These are phyloP conservation scores for Talaromyces sp. DNA, from an alignment of 2,329 filamentous ascomycete genomes.

Conservation along the genomic window DNA sequence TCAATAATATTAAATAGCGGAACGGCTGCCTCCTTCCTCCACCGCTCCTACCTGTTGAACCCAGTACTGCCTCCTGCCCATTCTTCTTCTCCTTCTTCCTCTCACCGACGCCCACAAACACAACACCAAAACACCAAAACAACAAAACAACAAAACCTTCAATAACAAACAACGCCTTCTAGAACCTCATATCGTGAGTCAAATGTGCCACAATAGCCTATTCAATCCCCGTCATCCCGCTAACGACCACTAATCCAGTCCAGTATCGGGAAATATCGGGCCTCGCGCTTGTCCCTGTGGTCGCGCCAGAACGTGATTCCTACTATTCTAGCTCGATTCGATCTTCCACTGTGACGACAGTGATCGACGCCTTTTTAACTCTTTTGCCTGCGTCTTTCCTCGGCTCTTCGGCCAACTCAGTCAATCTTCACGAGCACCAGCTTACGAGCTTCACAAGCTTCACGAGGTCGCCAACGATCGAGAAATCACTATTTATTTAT, in stretches of 20 bases:
- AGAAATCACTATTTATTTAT: not conserved
- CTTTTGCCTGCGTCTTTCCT: not conserved
- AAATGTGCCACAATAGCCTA: not conserved
- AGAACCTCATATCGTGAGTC: not conserved
- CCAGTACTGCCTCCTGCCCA: not conserved
- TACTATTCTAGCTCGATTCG: not conserved
- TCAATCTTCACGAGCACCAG: not conserved
- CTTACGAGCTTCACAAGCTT: not conserved
- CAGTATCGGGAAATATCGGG: not conserved
- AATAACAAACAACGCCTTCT: not conserved
- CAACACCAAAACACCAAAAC: not conserved
- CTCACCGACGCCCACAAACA: not conserved
- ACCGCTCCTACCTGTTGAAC: not conserved
- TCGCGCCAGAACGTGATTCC: not conserved
- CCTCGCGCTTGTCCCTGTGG: not conserved
- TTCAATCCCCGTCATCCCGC: not conserved
- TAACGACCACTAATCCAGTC: not conserved
- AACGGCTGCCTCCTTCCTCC: not conserved
- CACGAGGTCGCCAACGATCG: not conserved
- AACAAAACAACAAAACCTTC: not conserved
- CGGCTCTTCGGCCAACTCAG: not conserved
- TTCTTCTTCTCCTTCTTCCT: not conserved
- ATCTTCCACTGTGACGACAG: not conserved
- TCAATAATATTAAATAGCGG: not conserved
- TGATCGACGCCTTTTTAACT: not conserved